Conservation (phyloP, 768 basidiomycete genomes). For the Leccinum pellstonianum region DNA sequence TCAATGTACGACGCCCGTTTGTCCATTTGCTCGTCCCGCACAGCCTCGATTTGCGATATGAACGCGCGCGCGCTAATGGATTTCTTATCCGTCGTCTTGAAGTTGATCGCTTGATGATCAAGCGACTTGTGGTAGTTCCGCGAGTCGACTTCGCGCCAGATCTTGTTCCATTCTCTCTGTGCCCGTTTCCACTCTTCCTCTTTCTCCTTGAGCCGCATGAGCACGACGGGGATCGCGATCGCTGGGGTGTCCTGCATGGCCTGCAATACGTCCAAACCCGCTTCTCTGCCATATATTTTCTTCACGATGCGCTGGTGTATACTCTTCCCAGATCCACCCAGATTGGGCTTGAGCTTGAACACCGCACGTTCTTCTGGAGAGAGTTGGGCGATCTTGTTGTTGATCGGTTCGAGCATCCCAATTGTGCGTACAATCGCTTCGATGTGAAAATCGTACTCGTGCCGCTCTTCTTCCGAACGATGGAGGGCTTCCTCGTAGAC, state of each 20-base stretch:
- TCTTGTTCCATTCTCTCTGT: constrained; percentile 97
- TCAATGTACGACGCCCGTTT: constrained; percentile 62
- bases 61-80: constrained; percentile 71
- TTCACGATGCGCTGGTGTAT: constrained; percentile 93
- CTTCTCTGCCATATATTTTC: constrained; percentile 93
- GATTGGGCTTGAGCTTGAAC: constrained; percentile 87
- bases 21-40: constrained; percentile 78
- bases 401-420: constrained; percentile 85
- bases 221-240: constrained; percentile 85
- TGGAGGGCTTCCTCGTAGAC: constrained; percentile 95
- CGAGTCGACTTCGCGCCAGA: constrained; percentile 96
- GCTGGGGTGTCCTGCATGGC: constrained; percentile 93
- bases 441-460: constrained; percentile 98
- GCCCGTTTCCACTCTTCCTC: constrained; percentile 99
- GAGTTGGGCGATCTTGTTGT: constrained; percentile 81
- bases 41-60: constrained; percentile 80
- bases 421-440: constrained; percentile 94
- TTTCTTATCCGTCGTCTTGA: constrained; percentile 91
- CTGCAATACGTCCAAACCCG: constrained; percentile 75
- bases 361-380: constrained; percentile 70
- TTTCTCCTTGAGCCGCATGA: constrained; percentile 88
- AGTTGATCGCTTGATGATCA: constrained; percentile 89
- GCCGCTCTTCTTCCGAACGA: constrained; percentile 95
- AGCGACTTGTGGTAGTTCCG: constrained; percentile 91
- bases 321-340: constrained; percentile 79